Evolutionary conservation across 331 rosid species (phyloP), one percentile per base, ranked within the genome.

Genomic region (Stylosanthes scabra): DNA sequence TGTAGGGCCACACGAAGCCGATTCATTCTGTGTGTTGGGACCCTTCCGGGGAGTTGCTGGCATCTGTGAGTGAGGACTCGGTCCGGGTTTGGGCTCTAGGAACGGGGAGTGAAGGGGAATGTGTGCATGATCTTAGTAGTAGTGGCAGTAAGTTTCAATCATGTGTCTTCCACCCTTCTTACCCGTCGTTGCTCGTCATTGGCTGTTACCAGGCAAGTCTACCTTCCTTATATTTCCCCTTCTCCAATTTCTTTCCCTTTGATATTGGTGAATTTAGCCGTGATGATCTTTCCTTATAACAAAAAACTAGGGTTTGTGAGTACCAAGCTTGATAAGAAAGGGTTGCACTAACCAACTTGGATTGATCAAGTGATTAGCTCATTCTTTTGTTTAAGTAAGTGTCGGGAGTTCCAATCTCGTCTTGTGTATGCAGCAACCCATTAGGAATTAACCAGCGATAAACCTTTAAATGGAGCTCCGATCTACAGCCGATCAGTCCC

Each of bases 11-110:
- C 65, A 77, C 89, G 16, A 91, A 88, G 80, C 78, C 83, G 10
- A 54, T 93, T 46, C 61, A 75, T 61, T 93, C 87, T 28, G 91
- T 93, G 60, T 89, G 94, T 68, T 93, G 98, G 98, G 90, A 91
- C 77, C 96, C 96, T 39, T 85, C 93, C 20, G 98, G 96, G 12
- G 93, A 88, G 79, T 86, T 83, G 71, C 83, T 93, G 42, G 96
- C 98, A 72, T 93, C 98, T 3, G 87, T 91, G 44, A 93, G 97
- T 28, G 97, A 93, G 85, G 97, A 91, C 70, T 91, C 90, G 6
- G 97, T 93, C 63, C 83, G 91, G 80, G 97, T 93, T 45, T 93
- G 97, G 98, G 68, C 81, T 8, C 85, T 91, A 42, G 91, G 97
- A 77, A 70, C 92, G 0, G 94, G 98, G 44, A 71, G 77, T 56